These are phyloP conservation scores for Ambrosiella xylebori DNA, from an alignment of 2,329 filamentous ascomycete species.

Conservation along the genomic window DNA sequence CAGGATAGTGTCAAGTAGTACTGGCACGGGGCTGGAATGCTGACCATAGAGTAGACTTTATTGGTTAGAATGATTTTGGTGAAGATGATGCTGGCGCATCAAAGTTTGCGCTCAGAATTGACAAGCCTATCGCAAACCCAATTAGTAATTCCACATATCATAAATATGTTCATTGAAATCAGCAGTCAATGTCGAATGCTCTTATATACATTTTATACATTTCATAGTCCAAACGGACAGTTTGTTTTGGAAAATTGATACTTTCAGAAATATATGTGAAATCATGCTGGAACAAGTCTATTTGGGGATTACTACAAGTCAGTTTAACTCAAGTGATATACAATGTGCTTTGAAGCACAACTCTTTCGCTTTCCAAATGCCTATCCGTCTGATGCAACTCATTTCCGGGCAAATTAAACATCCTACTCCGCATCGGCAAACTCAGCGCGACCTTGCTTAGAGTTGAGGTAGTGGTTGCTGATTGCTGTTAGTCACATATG, in stretches of 20 bases:
- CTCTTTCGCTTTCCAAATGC: background rate
- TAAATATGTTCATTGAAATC: background rate
- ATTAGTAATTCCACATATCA: background rate
- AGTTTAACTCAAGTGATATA: conserved; percentile 12
- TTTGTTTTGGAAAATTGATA: background rate
- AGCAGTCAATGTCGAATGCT: background rate
- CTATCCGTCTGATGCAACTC: background rate
- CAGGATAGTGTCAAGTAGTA: background rate
- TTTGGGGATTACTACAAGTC: conserved; percentile 6
- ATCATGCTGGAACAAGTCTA: conserved; percentile 11
- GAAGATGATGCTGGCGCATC: background rate
- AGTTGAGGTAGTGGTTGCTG: conserved; percentile 70
- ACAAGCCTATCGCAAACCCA: background rate
- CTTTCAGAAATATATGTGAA: background rate
- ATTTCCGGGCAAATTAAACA: background rate
- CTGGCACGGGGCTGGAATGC: background rate
- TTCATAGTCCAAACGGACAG: background rate
- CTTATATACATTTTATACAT: background rate
- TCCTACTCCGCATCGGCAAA: conserved; percentile 22
- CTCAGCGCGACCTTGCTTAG: conserved; percentile 52
- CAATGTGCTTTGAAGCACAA: conserved; percentile 10
- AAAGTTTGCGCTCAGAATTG: background rate
- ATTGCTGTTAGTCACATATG: no score
- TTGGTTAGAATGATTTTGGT: background rate
- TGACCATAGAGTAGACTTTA: conserved; percentile 3